Base-by-base conservation (phyloP, 2,329 filamentous ascomycete species). In the Parastagonospora avenae region DNA sequence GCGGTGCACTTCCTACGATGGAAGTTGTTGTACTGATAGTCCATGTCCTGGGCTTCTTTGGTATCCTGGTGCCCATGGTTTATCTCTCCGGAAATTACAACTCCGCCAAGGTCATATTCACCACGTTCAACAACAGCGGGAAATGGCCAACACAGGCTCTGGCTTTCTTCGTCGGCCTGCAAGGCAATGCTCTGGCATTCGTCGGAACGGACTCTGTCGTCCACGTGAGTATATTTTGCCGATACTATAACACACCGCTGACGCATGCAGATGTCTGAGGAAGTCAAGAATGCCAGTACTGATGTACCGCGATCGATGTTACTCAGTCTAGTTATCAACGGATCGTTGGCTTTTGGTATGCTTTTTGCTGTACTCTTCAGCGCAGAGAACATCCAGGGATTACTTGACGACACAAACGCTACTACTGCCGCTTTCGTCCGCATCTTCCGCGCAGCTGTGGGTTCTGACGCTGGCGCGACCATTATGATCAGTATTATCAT, bases 11-110 rank as follows among this genome's bases (percentile, higher is more conserved):
- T 2, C 80, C 80, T 0, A 66, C 75, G 1, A 72, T 82, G 37
- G 82, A 85, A 61, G 76, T 77, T 1, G 55, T 79, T 11, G 72
- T 81, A 16, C 65, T 82, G 7, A 72, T 80, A 24, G 59, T 83
- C 4, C 81, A 83, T 49, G 68, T 82, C n/a, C 61, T 79, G 11
- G 81, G 80, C 4, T 79, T 82, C 60, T 79, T 83, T 49, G 80
- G 76, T 0, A 78, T 82, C 47, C 64, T 83, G 9, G 77, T 82
- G 19, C 67, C 70, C 0, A 14, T 73, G 41, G 66, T 71, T 2
- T 73, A 73, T 36, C 48, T 73, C 16, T 64, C 69, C 1, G 73
- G 77, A 1, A 69, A 71, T 8, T 72, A 75, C 35, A 70, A 73
- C 14, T 68, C 76, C 0, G 61, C 72, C 11, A 65, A 66, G 37